Percentiles rank a stretch among this genome's conserved stretches.
Evolutionary conservation across 2,329 filamentous ascomycete species (phyloP).

Genomic region (Orbilia oligospora): DNA sequence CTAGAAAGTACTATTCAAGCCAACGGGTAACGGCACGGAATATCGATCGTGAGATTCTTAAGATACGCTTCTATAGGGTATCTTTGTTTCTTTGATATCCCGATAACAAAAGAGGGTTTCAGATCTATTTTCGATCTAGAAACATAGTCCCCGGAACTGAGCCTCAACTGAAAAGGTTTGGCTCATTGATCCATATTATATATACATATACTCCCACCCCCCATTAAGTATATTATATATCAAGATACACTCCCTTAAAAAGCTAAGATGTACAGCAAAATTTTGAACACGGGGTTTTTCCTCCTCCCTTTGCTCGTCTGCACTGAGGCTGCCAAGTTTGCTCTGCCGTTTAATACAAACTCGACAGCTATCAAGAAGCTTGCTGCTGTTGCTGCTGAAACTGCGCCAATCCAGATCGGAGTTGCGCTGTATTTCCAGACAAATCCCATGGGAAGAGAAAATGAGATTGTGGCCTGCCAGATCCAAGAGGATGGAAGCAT

Average conservation of each 20-base stretch:
- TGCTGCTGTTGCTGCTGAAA: not conserved
- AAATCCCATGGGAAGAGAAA: slow-evolving; percentile 28
- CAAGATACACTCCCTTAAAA: not conserved
- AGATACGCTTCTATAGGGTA: not conserved
- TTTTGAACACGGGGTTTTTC: slow-evolving; percentile 13
- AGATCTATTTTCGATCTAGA: slow-evolving; percentile 13
- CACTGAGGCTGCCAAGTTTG: slow-evolving; percentile 32
- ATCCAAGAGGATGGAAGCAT: slow-evolving; percentile 41
- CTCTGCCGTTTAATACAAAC: slow-evolving; percentile 27
- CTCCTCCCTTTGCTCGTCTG: slow-evolving; percentile 30
- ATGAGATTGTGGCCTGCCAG: slow-evolving; percentile 40
- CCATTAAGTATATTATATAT: slow-evolving; percentile 24
- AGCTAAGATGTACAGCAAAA: slow-evolving; percentile 41
- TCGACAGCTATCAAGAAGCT: slow-evolving; percentile 1
- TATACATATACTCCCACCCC: not conserved
- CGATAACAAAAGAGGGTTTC: slow-evolving; percentile 11
- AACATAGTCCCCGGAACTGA: not conserved
- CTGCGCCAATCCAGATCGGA: not conserved
- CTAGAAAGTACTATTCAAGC: not conserved
- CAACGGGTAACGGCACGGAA: slow-evolving; percentile 21
- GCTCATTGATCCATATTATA: not conserved
- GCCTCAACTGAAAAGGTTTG: slow-evolving; percentile 17
- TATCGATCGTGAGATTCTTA: slow-evolving; percentile 13
- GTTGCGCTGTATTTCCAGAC: slow-evolving; percentile 51
- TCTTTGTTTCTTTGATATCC: slow-evolving; percentile 5